phyloP scores from a whole-genome alignment of 2,329 filamentous ascomycete genomes.

The Venturia nashicola region DNA sequence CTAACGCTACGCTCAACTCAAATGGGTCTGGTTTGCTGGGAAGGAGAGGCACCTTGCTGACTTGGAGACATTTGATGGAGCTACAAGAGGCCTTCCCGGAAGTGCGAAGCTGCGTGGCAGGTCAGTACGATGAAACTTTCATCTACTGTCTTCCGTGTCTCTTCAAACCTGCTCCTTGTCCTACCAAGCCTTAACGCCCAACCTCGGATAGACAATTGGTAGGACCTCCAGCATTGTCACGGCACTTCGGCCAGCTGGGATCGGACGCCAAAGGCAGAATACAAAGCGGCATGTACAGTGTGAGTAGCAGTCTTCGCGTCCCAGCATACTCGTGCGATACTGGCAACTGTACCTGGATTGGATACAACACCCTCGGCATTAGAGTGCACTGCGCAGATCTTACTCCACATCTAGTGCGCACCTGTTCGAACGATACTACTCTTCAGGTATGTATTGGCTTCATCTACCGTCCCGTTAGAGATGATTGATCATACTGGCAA shows the following conservation, averaged over 20 bases:
- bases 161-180: too few species aligned
- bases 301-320: not conserved
- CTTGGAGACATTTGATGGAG: conserved; percentile 9
- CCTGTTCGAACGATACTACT: not conserved
- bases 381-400: conserved; percentile 5
- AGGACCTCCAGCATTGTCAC: not conserved
- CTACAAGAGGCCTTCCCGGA: conserved; percentile 9
- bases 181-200: not conserved
- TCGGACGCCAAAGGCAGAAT: not conserved
- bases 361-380: not conserved
- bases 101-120: conserved; percentile 3
- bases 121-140: not conserved
- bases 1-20: not conserved
- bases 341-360: not conserved
- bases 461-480: too few species aligned
- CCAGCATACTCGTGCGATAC: not conserved
- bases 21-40: conserved; percentile 12
- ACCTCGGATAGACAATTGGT: not conserved
- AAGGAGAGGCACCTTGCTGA: conserved; percentile 6
- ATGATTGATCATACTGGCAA: not conserved
- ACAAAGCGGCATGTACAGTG: not conserved
- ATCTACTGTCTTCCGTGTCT: not conserved
- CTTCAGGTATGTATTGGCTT: not conserved
- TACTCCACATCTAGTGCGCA: not conserved
- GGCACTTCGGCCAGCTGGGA: not conserved